phyloP scores from a whole-genome alignment of 495 filamentous ascomycete species.

The Penicillium chermesinum region DNA sequence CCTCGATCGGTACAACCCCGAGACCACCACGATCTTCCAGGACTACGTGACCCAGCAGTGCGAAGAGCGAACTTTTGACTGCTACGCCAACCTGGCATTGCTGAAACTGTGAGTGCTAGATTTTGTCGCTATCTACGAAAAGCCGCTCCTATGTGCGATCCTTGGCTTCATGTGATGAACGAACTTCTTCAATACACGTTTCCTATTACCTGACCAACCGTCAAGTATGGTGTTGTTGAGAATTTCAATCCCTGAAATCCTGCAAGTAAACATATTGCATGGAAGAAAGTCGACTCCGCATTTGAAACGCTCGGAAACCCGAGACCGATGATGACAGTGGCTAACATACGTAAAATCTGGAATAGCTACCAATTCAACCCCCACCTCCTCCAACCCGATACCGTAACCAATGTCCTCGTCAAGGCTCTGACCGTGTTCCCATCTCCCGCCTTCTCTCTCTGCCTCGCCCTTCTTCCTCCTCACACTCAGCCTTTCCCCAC shows the following conservation, averaged over 20 bases:
- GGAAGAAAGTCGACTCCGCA: neutral
- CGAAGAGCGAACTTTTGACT: constrained; percentile 88
- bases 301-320: neutral
- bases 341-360: constrained; percentile 9
- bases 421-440: constrained; percentile 98
- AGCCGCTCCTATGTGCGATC: neutral
- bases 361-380: constrained; percentile 99
- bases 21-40: constrained; percentile 90
- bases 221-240: constrained; percentile 32
- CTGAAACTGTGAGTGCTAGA: constrained; percentile 85
- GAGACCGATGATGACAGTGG: no score
- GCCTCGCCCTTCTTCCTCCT: constrained; percentile 83
- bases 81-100: constrained; percentile 90
- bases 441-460: constrained; percentile 88
- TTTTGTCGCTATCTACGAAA: constrained; percentile 2
- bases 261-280: constrained; percentile 12
- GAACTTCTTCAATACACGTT: constrained; percentile 66
- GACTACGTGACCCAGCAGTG: constrained; percentile 94
- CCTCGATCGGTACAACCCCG: constrained; percentile 97
- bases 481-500: constrained; percentile 59
- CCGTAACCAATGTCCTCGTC: constrained; percentile 96
- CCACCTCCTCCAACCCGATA: constrained; percentile 92
- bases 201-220: constrained; percentile 90
- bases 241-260: constrained; percentile 30
- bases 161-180: constrained; percentile 55